A percentile compares a stretch with the other conserved stretches of the same genome.
Evolutionary conservation across 306 rosid genomes (phyloP).

Genomic region (Phaseolus lunatus): DNA sequence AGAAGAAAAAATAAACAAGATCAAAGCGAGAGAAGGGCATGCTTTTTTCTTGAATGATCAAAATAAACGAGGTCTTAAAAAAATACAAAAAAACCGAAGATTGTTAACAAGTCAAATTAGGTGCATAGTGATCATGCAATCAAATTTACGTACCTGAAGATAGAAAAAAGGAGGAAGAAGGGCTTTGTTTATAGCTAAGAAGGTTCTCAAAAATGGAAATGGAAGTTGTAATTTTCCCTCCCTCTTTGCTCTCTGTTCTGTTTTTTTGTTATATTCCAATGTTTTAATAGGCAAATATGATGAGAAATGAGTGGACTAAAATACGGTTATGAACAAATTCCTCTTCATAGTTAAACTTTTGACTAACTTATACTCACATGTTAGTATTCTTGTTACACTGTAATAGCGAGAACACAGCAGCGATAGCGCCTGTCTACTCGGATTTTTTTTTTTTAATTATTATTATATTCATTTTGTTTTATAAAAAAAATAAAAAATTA

Average conservation of each 20-base stretch:
- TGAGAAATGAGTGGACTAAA: conserved; percentile 82
- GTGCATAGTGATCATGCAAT: not conserved
- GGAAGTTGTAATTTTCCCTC: conserved; percentile 42
- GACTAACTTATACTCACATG: conserved; percentile 23
- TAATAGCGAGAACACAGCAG: too few species aligned
- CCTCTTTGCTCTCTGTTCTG: not conserved
- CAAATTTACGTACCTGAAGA: conserved; percentile 48
- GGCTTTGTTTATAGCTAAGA: conserved; percentile 23
- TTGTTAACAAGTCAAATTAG: not conserved
- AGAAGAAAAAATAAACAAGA: not conserved
- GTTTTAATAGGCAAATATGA: conserved; percentile 39
- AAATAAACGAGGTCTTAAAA: not conserved
- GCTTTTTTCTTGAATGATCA: conserved; percentile 24
- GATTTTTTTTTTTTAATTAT: too few species aligned
- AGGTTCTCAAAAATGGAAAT: conserved; percentile 46
- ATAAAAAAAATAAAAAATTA: too few species aligned
- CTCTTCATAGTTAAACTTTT: conserved; percentile 46
- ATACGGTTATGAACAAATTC: conserved; percentile 50
- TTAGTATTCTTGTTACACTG: too few species aligned
- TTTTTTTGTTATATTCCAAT: conserved; percentile 27
- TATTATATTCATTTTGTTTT: too few species aligned
- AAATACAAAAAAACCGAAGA: not conserved
- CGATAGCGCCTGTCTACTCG: too few species aligned
- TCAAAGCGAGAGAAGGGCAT: not conserved
- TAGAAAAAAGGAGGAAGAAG: conserved; percentile 35